Conservation (phyloP, 495 filamentous ascomycete genomes). For the Podospora australis region DNA sequence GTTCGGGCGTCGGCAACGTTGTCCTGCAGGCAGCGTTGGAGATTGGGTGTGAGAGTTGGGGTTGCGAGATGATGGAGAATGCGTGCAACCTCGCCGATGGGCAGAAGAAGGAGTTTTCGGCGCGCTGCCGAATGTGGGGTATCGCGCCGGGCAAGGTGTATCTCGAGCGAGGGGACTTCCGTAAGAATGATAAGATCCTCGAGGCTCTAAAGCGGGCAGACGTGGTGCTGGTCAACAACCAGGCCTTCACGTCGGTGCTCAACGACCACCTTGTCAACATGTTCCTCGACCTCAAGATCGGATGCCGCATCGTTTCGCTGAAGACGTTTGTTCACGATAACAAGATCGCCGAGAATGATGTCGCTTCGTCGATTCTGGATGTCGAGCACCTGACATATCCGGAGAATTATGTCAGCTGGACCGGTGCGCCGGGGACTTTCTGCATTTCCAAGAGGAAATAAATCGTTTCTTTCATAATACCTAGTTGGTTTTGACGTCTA, state of each 20-base stretch:
- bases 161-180: slow-evolving; percentile 79
- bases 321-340: slow-evolving; percentile 43
- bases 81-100: slow-evolving; percentile 77
- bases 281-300: slow-evolving; percentile 91
- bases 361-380: slow-evolving; percentile 66
- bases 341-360: slow-evolving; percentile 46
- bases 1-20: slow-evolving; percentile 92
- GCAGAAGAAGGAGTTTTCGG: slow-evolving; percentile 78
- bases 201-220: slow-evolving; percentile 74
- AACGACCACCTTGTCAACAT: slow-evolving; percentile 83
- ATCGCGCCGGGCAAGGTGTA: slow-evolving; percentile 69
- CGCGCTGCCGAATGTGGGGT: slow-evolving; percentile 85
- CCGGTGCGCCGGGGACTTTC: slow-evolving; percentile 71
- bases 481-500: too few relatives aligned
- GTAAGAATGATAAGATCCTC: slow-evolving; percentile 63
- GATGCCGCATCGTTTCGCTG: slow-evolving; percentile 68
- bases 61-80: slow-evolving; percentile 91
- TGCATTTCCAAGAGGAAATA: slow-evolving; percentile 81
- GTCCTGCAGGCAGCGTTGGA: slow-evolving; percentile 91
- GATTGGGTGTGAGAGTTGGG: slow-evolving; percentile 90
- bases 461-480: neutral
- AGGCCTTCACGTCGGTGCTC: slow-evolving; percentile 80
- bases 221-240: slow-evolving; percentile 93
- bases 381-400: slow-evolving; percentile 73
- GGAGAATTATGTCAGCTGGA: slow-evolving; percentile 86